Percentiles rank a stretch among this genome's conserved stretches.
phyloP scores from a whole-genome alignment of 495 filamentous ascomycete genomes.

The Thermochaetoides thermophila region DNA sequence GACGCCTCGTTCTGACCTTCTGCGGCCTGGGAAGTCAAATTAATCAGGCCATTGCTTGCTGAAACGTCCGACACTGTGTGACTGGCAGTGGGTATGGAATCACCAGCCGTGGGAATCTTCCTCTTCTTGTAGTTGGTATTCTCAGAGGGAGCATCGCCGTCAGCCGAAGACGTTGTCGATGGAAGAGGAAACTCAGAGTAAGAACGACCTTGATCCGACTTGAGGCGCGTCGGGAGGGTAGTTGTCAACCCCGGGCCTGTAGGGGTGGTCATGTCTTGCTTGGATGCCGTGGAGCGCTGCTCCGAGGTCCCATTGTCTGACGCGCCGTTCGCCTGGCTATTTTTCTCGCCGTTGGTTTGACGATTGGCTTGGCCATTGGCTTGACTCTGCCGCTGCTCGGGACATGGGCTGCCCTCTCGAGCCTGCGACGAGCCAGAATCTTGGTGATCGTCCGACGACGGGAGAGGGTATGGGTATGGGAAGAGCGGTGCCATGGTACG shows the following conservation, averaged over 20 bases:
- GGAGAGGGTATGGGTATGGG: constrained; percentile 47
- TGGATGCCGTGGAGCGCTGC: no score
- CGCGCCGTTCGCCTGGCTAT: no score
- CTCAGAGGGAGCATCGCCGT: constrained; percentile 94
- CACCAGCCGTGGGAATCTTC: constrained; percentile 85
- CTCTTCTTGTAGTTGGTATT: constrained; percentile 99
- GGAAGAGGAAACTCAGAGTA: constrained; percentile 29
- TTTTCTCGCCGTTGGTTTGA: no score
- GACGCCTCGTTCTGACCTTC: constrained; percentile 27
- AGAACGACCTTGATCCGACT: constrained; percentile 23
- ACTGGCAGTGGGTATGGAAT: constrained; percentile 34
- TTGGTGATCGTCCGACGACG: constrained; percentile 21
- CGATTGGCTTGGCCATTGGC: no score
- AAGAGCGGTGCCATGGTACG: constrained; percentile 55
- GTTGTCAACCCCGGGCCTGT: no score
- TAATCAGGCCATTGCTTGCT: constrained; percentile 10
- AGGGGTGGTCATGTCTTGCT: no score
- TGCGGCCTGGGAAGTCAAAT: constrained; percentile 10
- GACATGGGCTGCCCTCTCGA: constrained; percentile 10
- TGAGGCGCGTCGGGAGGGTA: no score
- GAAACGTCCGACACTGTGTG: constrained; percentile 37
- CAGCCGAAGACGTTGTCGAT: constrained; percentile 44
- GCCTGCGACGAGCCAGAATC: constrained; percentile 9
- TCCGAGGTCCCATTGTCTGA: no score
- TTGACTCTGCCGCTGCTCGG: constrained; percentile 14